A percentile compares a stretch with the other conserved stretches of the same genome.
Conservation (phyloP, 23 red algal genomes). For the Agarophyton chilense region DNA sequence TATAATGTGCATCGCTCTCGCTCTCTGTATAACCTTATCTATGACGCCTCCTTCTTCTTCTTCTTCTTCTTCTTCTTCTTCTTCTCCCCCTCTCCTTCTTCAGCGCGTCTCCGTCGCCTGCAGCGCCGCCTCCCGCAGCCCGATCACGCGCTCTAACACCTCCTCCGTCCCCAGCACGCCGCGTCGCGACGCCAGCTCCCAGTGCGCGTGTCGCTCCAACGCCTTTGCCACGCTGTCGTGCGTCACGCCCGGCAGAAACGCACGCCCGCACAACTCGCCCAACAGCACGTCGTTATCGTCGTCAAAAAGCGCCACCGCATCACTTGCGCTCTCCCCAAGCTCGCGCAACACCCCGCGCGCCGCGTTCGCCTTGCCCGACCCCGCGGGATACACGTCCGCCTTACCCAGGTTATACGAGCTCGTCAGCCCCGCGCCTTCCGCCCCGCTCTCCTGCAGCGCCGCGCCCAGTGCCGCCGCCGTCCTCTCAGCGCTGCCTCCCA, state of each 20-base stretch:
- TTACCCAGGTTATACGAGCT: conserved; percentile 90
- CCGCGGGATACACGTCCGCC: conserved; percentile 84
- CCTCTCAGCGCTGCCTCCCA: conserved; percentile 56
- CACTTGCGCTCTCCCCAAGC: neutral
- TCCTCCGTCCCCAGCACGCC: conserved; percentile 83
- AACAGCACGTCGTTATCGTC: conserved; percentile 97
- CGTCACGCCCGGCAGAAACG: conserved; percentile 81
- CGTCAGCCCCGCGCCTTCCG: neutral
- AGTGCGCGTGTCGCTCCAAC: conserved; percentile 61
- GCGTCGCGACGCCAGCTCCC: conserved; percentile 45
- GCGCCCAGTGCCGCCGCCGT: neutral
- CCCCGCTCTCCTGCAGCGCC: conserved; percentile 1
- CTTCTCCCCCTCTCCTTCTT: no score
- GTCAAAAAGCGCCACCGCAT: conserved; percentile 82
- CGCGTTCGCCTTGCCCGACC: conserved; percentile 83
- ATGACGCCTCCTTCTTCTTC: no score
- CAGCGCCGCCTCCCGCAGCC: conserved; percentile 29
- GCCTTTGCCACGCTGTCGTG: conserved; percentile 61
- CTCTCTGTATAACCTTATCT: no score
- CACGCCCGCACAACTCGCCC: conserved; percentile 45
- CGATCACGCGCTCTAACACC: conserved; percentile 58
- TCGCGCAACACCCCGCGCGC: conserved; percentile 66
- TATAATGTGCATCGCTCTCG: no score
- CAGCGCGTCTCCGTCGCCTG: neutral
- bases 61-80: no score